Base-by-base conservation (phyloP, 148 eudicot species). In the Nyssa sinensis region DNA sequence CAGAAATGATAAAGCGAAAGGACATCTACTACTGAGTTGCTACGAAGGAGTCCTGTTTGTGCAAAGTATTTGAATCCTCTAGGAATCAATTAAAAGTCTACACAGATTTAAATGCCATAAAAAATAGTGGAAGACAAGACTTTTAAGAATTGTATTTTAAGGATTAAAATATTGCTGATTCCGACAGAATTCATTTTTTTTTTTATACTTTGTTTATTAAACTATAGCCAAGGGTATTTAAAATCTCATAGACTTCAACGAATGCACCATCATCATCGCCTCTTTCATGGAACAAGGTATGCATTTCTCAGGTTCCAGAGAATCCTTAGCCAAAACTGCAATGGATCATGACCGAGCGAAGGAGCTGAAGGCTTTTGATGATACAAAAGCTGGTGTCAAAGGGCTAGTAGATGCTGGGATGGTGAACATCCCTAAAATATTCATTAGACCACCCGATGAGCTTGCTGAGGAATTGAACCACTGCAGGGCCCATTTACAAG, bases 331-430 rank as follows among this genome's bases (percentile, higher is more conserved):
- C 21, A 68, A 67, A 51, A 44, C 30, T 32, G 55, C 28, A 64
- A 16, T 34, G 67, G 28, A 63, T 32, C 41, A 78, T 27, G 82
- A 81, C 58, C 76, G 82, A 11, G 41, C 55, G 4, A 49, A 59
- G 25, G 77, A 71, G 14, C 67, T 84, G 2, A 82, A 74, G 61
- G 84, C 86, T 4, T 86, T 86, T 29, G 87, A 86, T 39, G 85
- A 75, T 12, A 64, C 81, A 16, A 81, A 77, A 75, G 78, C 87
- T 13, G 89, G 89, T 17, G 89, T 86, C 3, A 86, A 86, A 65
- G 72, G 72, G 19, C 25, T 81, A 28, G 60, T 78, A 12, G 81
- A 81, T 53, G 69, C 30, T 47, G 81, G 79, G 55, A 32, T 55
- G 25, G 29, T 2, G 4, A 57, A 51, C 11, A 23, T 84, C 57